Evolutionary conservation across 73 alveolate genomes (phyloP).

Genomic region (Paramecium sonneborni): DNA sequence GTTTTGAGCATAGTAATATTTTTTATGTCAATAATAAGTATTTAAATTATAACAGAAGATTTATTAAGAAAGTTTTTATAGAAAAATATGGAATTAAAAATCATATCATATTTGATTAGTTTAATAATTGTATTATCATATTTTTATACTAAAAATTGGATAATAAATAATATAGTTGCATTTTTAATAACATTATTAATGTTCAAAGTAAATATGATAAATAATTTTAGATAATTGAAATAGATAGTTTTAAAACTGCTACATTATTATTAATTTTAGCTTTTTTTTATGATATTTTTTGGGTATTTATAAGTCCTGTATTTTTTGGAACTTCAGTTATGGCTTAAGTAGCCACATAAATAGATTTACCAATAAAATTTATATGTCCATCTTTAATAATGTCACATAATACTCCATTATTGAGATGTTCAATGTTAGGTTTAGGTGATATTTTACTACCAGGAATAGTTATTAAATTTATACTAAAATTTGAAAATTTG

Average conservation of each 20-base stretch:
- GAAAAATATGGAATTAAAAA: too few relatives aligned
- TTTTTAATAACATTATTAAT: constrained; percentile 79
- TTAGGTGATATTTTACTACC: constrained; percentile 97
- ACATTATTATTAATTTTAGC: constrained; percentile 78
- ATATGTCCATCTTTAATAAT: constrained; percentile 79
- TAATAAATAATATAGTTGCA: constrained; percentile 88
- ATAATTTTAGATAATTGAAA: constrained; percentile 66
- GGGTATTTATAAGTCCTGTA: constrained; percentile 76
- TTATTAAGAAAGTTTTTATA: not conserved
- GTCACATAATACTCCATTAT: constrained; percentile 61
- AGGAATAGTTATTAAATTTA: constrained; percentile 90
- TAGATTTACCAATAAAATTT: constrained; percentile 96
- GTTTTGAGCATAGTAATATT: not conserved
- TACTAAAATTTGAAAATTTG: constrained; percentile 82
- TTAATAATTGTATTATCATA: constrained; percentile 57
- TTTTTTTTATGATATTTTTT: constrained; percentile 94
- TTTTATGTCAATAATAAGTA: not conserved
- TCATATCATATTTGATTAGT: not conserved
- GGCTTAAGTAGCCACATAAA: constrained; percentile 93
- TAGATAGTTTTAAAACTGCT: constrained; percentile 90
- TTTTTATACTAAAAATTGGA: constrained; percentile 80
- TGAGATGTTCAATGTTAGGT: constrained; percentile 85
- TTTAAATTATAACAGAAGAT: not conserved
- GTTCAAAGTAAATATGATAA: constrained; percentile 61
- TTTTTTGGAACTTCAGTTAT: constrained; percentile 95